Evolutionary conservation across 2,329 filamentous ascomycete genomes (phyloP).

Genomic region (Bipolaris sorokiniana): DNA sequence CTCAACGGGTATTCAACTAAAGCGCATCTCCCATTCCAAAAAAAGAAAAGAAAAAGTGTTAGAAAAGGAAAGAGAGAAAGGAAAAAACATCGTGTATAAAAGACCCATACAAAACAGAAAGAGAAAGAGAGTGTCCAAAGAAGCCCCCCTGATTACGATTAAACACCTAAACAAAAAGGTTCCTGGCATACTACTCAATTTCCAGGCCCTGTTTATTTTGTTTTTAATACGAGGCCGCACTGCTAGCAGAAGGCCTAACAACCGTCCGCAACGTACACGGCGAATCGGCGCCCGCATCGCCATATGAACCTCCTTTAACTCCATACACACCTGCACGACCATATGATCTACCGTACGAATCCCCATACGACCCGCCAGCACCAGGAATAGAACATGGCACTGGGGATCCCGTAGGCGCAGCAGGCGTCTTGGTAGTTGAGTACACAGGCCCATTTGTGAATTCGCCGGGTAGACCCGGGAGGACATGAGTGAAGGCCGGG

Average conservation of each 20-base stretch:
- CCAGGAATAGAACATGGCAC: neutral
- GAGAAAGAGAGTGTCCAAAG: too few species aligned
- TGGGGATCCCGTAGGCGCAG: neutral
- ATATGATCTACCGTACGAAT: conserved; percentile 8
- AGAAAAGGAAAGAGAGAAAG: too few species aligned
- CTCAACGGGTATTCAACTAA: too few species aligned
- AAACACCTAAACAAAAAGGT: too few species aligned
- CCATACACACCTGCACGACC: conserved; percentile 3
- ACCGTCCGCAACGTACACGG: conserved; percentile 33
- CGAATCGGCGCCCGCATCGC: conserved; percentile 15
- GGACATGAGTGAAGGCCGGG: conserved; percentile 26
- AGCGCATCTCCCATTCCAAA: too few species aligned
- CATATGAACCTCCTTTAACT: conserved; percentile 4
- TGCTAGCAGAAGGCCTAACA: conserved; percentile 26
- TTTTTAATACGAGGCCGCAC: neutral
- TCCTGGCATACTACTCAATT: too few species aligned
- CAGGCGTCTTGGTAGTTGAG: neutral
- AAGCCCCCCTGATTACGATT: too few species aligned
- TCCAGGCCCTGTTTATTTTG: too few species aligned
- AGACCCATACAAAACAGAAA: too few species aligned
- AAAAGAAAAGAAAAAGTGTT: too few species aligned
- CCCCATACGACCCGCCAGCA: neutral
- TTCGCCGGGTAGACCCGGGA: neutral
- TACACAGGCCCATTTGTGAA: neutral
- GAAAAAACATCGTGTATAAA: too few species aligned